A percentile compares a stretch with the other conserved stretches of the same genome.
Evolutionary conservation across 306 rosid species (phyloP).

Genomic region (Cucurbita moschata): DNA sequence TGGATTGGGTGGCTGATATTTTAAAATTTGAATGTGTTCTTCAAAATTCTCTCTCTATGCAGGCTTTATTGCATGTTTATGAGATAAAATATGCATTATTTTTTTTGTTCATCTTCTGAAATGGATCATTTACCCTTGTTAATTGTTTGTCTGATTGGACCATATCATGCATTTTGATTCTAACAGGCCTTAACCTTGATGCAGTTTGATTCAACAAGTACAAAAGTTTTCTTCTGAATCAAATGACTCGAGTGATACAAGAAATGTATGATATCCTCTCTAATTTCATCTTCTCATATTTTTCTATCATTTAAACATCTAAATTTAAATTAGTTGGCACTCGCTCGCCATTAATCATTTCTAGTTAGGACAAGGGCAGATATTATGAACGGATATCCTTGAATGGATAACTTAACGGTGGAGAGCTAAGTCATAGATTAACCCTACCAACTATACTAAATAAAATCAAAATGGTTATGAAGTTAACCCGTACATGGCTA

Average conservation of each 20-base stretch:
- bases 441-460: neutral
- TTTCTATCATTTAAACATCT: neutral
- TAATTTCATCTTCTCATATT: neutral
- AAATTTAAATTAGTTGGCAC: neutral
- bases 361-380: neutral
- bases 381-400: neutral
- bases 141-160: neutral
- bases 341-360: neutral
- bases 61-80: neutral
- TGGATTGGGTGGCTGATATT: neutral
- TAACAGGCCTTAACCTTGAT: conserved; percentile 15
- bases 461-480: neutral
- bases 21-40: neutral
- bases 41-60: neutral
- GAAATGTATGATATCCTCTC: conserved; percentile 61
- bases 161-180: conserved; percentile 12
- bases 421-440: neutral
- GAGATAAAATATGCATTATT: neutral
- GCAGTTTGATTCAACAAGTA: conserved; percentile 86
- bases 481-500: neutral
- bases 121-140: neutral
- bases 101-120: neutral
- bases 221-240: conserved; percentile 66
- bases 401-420: neutral
- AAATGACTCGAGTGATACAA: conserved; percentile 58